Evolutionary conservation across 2,329 filamentous ascomycete genomes (phyloP).

Genomic region (Calonectria leucothoes): DNA sequence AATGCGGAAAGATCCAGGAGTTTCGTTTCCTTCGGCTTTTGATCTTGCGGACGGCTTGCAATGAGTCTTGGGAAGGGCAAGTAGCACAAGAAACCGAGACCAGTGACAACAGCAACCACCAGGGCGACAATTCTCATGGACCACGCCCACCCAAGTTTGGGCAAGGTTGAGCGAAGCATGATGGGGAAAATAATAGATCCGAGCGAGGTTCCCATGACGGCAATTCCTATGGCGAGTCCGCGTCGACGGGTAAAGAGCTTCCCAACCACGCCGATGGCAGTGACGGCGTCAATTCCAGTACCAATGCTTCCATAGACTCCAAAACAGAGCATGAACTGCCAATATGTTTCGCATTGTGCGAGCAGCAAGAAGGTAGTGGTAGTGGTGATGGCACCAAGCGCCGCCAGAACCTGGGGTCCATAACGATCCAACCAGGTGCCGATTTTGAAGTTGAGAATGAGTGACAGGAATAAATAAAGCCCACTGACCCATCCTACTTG

Average conservation of each 20-base stretch:
- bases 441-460: constrained; percentile 58
- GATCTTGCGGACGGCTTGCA: neutral
- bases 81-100: constrained; percentile 46
- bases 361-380: constrained; percentile 54
- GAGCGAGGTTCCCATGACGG: constrained; percentile 31
- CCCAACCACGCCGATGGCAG: constrained; percentile 45
- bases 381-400: constrained; percentile 48
- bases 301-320: constrained; percentile 56
- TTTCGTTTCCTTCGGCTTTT: neutral
- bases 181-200: constrained; percentile 46
- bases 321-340: constrained; percentile 58
- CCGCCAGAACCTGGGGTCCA: constrained; percentile 52
- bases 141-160: constrained; percentile 46
- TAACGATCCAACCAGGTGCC: constrained; percentile 60
- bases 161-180: constrained; percentile 41
- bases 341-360: constrained; percentile 57
- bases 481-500: constrained; percentile 61
- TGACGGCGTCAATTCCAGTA: constrained; percentile 47
- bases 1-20: constrained; percentile 53
- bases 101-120: constrained; percentile 34
- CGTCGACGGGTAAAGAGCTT: constrained; percentile 35
- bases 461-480: constrained; percentile 54
- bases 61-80: constrained; percentile 39
- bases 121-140: constrained; percentile 44
- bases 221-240: constrained; percentile 26